Conservation (phyloP, 805 yeast species). For the Helenozyma rhizophorensis region DNA sequence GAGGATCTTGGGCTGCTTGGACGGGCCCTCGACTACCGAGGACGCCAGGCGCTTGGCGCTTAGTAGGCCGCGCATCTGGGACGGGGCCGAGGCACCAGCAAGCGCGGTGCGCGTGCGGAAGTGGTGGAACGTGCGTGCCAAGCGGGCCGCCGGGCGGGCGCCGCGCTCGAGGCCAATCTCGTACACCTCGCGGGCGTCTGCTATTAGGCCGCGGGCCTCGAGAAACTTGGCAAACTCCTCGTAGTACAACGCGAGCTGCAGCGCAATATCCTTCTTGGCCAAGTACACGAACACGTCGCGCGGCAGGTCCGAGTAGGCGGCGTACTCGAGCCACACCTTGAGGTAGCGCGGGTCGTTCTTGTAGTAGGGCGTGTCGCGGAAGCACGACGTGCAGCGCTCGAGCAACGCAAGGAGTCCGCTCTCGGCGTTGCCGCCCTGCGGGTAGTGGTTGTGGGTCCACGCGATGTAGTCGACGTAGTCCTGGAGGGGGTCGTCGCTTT, state of each 20-base stretch:
- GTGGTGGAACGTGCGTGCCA: constrained; percentile 33
- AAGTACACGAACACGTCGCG: constrained; percentile 67
- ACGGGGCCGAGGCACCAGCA: neutral
- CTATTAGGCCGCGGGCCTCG: constrained; percentile 44
- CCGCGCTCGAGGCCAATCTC: constrained; percentile 50
- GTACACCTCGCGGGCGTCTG: constrained; percentile 58
- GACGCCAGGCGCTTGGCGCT: constrained; percentile 16
- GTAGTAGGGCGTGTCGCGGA: constrained; percentile 62
- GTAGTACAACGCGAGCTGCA: constrained; percentile 61
- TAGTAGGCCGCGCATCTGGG: constrained; percentile 4
- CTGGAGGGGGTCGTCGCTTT: constrained; percentile 79
- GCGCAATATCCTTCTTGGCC: constrained; percentile 68
- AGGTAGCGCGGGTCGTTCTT: constrained; percentile 81
- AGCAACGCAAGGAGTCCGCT: constrained; percentile 63
- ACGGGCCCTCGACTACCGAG: constrained; percentile 6
- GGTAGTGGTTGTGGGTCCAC: constrained; percentile 65
- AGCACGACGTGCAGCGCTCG: constrained; percentile 67
- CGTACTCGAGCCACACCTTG: constrained; percentile 76
- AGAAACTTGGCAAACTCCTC: constrained; percentile 70
- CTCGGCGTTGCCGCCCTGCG: constrained; percentile 57
- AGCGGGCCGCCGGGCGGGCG: constrained; percentile 59
- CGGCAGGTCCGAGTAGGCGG: constrained; percentile 63
- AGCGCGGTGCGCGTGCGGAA: constrained; percentile 27
- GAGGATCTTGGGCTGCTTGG: constrained; percentile 30
- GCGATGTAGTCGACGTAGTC: constrained; percentile 65